Conservation (phyloP, 495 filamentous ascomycete species). For the Talaromyces proteolyticus region DNA sequence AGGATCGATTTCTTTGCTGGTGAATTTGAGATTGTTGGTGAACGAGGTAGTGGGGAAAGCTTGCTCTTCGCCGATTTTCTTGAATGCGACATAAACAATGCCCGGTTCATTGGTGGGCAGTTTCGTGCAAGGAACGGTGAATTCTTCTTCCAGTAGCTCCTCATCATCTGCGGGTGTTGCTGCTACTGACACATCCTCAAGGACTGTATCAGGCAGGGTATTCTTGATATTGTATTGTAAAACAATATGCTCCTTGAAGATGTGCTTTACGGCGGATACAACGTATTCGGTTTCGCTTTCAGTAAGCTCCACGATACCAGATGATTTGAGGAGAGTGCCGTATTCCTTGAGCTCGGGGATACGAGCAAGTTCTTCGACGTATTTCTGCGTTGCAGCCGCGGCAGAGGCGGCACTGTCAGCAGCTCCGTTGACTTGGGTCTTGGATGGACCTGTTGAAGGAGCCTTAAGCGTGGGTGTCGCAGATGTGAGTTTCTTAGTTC, state of each 20-base stretch:
- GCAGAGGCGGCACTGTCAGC: conserved; percentile 68
- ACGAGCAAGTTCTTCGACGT: conserved; percentile 76
- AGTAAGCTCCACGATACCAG: conserved; percentile 78
- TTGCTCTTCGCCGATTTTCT: conserved; percentile 65
- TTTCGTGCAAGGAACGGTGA: conserved; percentile 83
- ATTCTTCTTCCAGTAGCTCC: conserved; percentile 68
- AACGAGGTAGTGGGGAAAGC: conserved; percentile 70
- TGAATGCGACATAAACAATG: conserved; percentile 92
- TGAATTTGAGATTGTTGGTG: conserved; percentile 93
- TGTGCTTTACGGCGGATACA: conserved; percentile 87
- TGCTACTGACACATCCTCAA: conserved; percentile 86
- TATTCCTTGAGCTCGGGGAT: conserved; percentile 88
- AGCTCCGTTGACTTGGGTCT: conserved; percentile 57
- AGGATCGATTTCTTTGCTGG: conserved; percentile 95
- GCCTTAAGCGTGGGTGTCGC: conserved; percentile 93
- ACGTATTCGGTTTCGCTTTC: conserved; percentile 98
- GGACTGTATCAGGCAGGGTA: conserved; percentile 81
- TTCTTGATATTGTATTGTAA: conserved; percentile 98
- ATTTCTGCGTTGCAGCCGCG: conserved; percentile 76
- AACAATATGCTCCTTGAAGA: conserved; percentile 95
- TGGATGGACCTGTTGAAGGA: conserved; percentile 77
- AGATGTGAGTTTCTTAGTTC: conserved; percentile 89
- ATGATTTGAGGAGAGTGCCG: conserved; percentile 86
- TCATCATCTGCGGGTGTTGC: conserved; percentile 83
- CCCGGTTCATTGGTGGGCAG: conserved; percentile 78